Evolutionary conservation across 2,329 filamentous ascomycete species (phyloP), one percentile per base, ranked within the genome.

Genomic region (Fusarium proliferatum): DNA sequence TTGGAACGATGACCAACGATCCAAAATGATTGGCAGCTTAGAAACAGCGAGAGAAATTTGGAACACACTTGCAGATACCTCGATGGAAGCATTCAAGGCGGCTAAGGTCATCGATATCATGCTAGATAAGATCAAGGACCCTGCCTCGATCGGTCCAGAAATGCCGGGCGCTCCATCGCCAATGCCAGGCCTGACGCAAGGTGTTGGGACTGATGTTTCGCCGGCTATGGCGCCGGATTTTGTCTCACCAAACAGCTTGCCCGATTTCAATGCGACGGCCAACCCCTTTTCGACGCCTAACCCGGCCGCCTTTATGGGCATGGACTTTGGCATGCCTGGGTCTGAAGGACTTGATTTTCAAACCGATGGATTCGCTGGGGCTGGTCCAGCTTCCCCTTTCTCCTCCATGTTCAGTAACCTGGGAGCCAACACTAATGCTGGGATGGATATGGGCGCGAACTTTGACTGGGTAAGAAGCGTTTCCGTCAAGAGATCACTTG

Each of bases 71-170:
- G 89, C 91, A 6, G 92, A 96, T 61, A 87, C 91, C 30, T 96
- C 93, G 2, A 92, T 98, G 84, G 96, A 98, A 75, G 94, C 95
- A 0, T 95, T 92, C 84, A 98, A 98, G 83, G 96, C 94, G 3
- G 90, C 90, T 45, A 90, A 90, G 46, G 88, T 96, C 30, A 85
- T 98, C n/a, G 91, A 91, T 28, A 91, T 98, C 58, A 95, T 98
- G 89, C 84, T 98, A 49, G 88, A 91, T 38, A 96, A 96, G 81
- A 87, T 98, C 61, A 91, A 79, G 67, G 67, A 79, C 42, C 77
- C 80, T 6, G 34, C 57, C 15, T 57, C 69, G 17, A 55, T 45
- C n/a, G 72, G 59, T 5, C 63, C 65, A 16, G 52, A 65, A 16
- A 60, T 68, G 23, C 30, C 75, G 17, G 60, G 62, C 21, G 34